These are phyloP conservation scores for Talinum fruticosum DNA, from an alignment of 148 eudicot genomes.

Conservation along the genomic window DNA sequence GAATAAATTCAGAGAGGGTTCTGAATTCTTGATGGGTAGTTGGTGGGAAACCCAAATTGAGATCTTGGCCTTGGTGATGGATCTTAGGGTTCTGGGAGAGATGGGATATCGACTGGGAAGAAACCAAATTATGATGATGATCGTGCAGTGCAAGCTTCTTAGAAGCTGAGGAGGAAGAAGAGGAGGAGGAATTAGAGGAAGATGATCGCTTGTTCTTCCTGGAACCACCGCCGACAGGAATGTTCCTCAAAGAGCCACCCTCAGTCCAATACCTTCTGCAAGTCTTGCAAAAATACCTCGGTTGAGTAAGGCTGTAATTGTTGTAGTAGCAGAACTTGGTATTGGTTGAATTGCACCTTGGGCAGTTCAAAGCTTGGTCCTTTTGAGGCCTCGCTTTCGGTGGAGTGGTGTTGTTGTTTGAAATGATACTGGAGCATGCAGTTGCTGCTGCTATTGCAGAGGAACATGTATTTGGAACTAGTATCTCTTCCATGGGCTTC, in stretches of 20 bases:
- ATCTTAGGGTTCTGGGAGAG: conserved; percentile 29
- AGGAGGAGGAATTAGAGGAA: conserved; percentile 20
- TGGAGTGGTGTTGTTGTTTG: not conserved
- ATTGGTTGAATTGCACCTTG: conserved; percentile 74
- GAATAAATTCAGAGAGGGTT: conserved; percentile 59
- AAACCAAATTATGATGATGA: conserved; percentile 12
- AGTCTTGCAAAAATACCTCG: conserved; percentile 83
- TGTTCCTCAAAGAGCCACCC: conserved; percentile 77
- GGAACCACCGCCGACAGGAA: conserved; percentile 80
- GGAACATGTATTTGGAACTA: conserved; percentile 35
- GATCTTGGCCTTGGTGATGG: conserved; percentile 58
- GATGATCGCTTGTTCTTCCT: conserved; percentile 73
- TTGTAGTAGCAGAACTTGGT: conserved; percentile 89
- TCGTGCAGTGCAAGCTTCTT: conserved; percentile 20
- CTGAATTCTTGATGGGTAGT: conserved; percentile 48
- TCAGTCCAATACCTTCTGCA: conserved; percentile 92
- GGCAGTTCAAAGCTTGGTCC: conserved; percentile 55
- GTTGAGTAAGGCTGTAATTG: conserved; percentile 87
- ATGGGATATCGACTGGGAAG: not conserved
- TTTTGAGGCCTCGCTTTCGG: conserved; percentile 40
- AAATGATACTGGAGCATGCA: not conserved
- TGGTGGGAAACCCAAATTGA: conserved; percentile 59
- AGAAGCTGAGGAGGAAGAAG: not conserved
- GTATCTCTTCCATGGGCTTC: conserved; percentile 74
- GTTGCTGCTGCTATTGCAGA: conserved; percentile 13